A percentile compares a stretch with the other conserved stretches of the same genome.
Evolutionary conservation across 305 asterid genomes (phyloP).

Genomic region (Caryopteris hybrid): DNA sequence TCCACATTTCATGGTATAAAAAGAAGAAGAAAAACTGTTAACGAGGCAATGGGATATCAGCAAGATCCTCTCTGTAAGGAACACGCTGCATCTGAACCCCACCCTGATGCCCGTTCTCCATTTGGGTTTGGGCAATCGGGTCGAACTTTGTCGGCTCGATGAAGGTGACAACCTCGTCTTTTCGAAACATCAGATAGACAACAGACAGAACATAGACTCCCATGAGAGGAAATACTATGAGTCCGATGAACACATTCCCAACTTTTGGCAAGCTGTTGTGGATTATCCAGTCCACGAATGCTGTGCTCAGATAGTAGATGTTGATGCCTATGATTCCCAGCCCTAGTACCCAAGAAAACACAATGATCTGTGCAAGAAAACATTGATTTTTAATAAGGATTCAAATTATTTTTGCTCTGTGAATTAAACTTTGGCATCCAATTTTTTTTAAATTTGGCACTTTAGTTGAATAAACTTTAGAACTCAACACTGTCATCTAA

Average conservation of each 20-base stretch:
- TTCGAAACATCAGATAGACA: conserved; percentile 69
- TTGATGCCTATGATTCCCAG: conserved; percentile 87
- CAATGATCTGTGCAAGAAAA: conserved; percentile 45
- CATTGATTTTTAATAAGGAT: not conserved
- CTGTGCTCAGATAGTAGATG: conserved; percentile 65
- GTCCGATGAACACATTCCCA: conserved; percentile 64
- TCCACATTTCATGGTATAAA: not conserved
- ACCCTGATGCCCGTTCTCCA: conserved; percentile 43
- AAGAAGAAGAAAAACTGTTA: not conserved
- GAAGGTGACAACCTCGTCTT: conserved; percentile 56
- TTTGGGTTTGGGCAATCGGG: conserved; percentile 23
- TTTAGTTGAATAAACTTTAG: too few relatives aligned
- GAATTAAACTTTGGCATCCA: not conserved
- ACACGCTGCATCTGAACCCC: conserved; percentile 25
- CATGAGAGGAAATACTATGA: conserved; percentile 67
- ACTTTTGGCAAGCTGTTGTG: conserved; percentile 58
- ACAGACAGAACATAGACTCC: conserved; percentile 51
- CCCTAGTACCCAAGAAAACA: conserved; percentile 76
- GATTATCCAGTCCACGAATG: conserved; percentile 68
- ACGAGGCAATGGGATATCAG: conserved; percentile 48
- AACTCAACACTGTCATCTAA: too few relatives aligned
- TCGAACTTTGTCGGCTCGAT: conserved; percentile 42
- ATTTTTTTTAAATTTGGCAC: not conserved
- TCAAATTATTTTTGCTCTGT: not conserved
- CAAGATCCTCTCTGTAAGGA: conserved; percentile 71